These are phyloP conservation scores for Geotrichum klebahnii DNA, from an alignment of 1,139 yeast species.

Conservation along the genomic window DNA sequence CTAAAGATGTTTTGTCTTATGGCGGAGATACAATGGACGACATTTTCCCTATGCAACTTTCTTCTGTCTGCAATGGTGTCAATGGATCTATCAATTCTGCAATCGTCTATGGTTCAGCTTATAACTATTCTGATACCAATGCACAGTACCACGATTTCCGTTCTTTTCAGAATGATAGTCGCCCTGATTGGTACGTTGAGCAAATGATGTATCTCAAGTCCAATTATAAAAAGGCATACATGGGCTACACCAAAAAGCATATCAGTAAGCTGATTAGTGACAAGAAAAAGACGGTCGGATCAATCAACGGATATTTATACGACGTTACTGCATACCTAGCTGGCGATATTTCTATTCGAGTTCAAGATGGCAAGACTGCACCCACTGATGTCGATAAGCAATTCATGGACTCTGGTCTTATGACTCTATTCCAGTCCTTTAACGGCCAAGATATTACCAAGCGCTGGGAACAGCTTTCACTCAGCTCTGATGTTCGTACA, in stretches of 20 bases:
- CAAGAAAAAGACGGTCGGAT: constrained; percentile 33
- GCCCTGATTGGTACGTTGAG: constrained; percentile 45
- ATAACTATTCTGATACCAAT: constrained; percentile 40
- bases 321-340: constrained; percentile 40
- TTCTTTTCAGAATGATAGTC: constrained; percentile 38
- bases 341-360: constrained; percentile 39
- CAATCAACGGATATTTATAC: constrained; percentile 40
- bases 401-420: constrained; percentile 36
- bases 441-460: constrained; percentile 41
- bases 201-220: constrained; percentile 39
- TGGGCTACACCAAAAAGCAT: constrained; percentile 40
- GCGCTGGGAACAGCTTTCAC: constrained; percentile 30
- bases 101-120: constrained; percentile 39
- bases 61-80: constrained; percentile 40
- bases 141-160: constrained; percentile 44
- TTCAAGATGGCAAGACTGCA: constrained; percentile 32
- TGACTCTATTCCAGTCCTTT: constrained; percentile 35
- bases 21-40: constrained; percentile 40
- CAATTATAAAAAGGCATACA: constrained; percentile 39
- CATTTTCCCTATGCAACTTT: constrained; percentile 42
- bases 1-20: constrained; percentile 35
- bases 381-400: constrained; percentile 31
- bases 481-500: constrained; percentile 29
- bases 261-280: constrained; percentile 32
- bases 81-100: constrained; percentile 37